A percentile compares a stretch with the other conserved stretches of the same genome.
Conservation (phyloP, 441 rosid species). For the Aleurites moluccanus region DNA sequence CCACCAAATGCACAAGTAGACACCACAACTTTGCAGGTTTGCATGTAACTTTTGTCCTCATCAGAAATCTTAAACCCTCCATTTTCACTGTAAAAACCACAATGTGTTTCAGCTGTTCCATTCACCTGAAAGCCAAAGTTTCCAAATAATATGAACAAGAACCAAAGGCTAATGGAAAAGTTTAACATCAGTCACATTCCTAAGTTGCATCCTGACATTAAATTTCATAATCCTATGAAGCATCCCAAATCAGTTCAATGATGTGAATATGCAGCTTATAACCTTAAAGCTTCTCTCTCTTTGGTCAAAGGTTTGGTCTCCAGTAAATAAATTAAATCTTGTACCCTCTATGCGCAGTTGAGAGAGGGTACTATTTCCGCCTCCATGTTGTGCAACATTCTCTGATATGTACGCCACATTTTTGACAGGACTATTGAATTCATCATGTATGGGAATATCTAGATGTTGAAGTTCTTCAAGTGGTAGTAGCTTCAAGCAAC, state of each 20-base stretch:
- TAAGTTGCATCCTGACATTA: slow-evolving; percentile 3
- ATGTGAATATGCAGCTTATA: slow-evolving; percentile 13
- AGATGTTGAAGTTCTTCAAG: slow-evolving; percentile 70
- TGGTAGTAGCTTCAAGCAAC: slow-evolving; percentile 81
- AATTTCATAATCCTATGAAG: slow-evolving; percentile 19
- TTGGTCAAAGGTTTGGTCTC: slow-evolving; percentile 75
- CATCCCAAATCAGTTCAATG: slow-evolving; percentile 5
- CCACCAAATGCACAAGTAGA: slow-evolving; percentile 99
- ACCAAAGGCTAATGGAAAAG: slow-evolving; percentile 2
- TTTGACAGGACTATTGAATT: slow-evolving; percentile 52
- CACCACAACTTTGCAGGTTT: slow-evolving; percentile 65
- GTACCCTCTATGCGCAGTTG: slow-evolving; percentile 39
- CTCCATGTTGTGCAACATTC: slow-evolving; percentile 25
- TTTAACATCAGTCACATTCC: background rate
- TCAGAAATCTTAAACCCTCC: slow-evolving; percentile 75
- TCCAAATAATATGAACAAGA: slow-evolving; percentile 25
- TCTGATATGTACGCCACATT: slow-evolving; percentile 55
- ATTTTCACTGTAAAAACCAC: slow-evolving; percentile 79
- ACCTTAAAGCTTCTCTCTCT: slow-evolving; percentile 91
- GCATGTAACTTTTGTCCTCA: slow-evolving; percentile 70
- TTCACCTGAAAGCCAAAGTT: slow-evolving; percentile 54
- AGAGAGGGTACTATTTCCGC: slow-evolving; percentile 27
- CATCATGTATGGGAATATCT: slow-evolving; percentile 50
- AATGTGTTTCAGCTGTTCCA: slow-evolving; percentile 62
- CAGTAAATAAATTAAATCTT: slow-evolving; percentile 80